Evolutionary conservation across 1,284 basidiomycete species (phyloP), one percentile per base, ranked within the genome.

Genomic region (Sporisorium exsertum): DNA sequence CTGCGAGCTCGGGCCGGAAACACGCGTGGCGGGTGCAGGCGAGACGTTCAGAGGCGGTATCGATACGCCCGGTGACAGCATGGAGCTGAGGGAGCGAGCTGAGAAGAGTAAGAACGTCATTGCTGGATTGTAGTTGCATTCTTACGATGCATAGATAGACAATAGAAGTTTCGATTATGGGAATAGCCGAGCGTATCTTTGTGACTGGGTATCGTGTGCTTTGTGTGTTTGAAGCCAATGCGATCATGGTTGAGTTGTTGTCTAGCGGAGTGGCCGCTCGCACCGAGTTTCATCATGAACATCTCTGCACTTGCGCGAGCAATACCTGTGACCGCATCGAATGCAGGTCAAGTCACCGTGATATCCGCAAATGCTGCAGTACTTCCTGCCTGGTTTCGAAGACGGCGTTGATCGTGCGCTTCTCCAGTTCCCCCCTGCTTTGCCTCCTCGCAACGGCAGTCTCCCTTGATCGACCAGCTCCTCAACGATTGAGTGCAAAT

Each of bases 1-100:
- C 59, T 62, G 75, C 49, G 82, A 83, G 68, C 64, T 85, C 12
- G 55, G 10, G 0, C 42, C 58, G 0, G 64, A 75, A 2, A 64
- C 58, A 15, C 59, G 78, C 0, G 78, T 83, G 0, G 79, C 65
- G 2, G 80, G 77, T 5, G 72, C 46, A 1, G 80, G 80, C 8
- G 63, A 72, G 18, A 68, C 64, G 10, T 82, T 82, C 58, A 58
- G 66, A 33, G 80, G 79, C 24, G 80, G 79, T 8, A 62, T 74
- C 24, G 74, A 79, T 16, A 65, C 54, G 0, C 78, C 78, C 3
- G 78, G 78, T 27, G 64, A 22, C 3, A 63, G 52, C 12, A 49
- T 61, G 66, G 57, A 58, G 53, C 47, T 32, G 1, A 47, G 55
- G 20, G 24, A 40, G 26, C 42, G 24, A 12, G 37, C 35, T 0